A percentile compares a stretch with the other conserved stretches of the same genome.
Evolutionary conservation across 202 grass and related monocot species (phyloP).

Genomic region (Elaeis oleifera): DNA sequence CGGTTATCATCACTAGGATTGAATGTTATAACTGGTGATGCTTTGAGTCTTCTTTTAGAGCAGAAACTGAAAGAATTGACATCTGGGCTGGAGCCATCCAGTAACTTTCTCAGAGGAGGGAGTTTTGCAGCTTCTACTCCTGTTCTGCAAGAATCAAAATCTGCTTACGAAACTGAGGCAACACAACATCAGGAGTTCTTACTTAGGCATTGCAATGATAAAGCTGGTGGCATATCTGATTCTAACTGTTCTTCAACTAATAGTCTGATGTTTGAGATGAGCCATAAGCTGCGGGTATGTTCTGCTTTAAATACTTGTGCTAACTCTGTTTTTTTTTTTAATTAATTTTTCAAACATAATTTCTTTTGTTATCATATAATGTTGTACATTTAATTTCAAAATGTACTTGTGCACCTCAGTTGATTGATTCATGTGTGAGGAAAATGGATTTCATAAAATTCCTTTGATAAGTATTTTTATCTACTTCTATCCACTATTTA

Average conservation of each 20-base stretch:
- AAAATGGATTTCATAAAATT: too few species aligned
- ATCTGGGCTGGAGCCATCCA: slow-evolving; percentile 42
- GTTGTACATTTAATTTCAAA: too few species aligned
- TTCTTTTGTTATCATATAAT: too few species aligned
- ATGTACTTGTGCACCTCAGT: too few species aligned
- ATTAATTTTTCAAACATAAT: too few species aligned
- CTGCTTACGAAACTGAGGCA: slow-evolving; percentile 22
- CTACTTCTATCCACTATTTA: too few species aligned
- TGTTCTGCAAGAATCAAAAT: slow-evolving; percentile 19
- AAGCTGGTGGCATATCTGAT: slow-evolving; percentile 26
- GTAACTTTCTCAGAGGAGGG: slow-evolving; percentile 44
- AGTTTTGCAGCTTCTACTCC: slow-evolving; percentile 30
- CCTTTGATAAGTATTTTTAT: too few species aligned
- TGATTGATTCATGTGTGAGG: too few species aligned
- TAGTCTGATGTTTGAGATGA: slow-evolving; percentile 26
- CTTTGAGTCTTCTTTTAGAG: slow-evolving; percentile 73
- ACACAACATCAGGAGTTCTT: slow-evolving; percentile 35
- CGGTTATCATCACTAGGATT: slow-evolving; percentile 28
- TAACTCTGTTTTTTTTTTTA: neutral
- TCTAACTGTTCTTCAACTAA: slow-evolving; percentile 44
- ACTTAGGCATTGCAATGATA: slow-evolving; percentile 29
- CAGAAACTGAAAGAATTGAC: slow-evolving; percentile 64
- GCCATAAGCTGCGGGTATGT: slow-evolving; percentile 37
- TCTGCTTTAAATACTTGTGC: neutral
- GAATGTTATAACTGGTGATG: slow-evolving; percentile 60